Percentiles rank a stretch among this genome's conserved stretches.
Conservation (phyloP, 306 rosid species). For the Fagus crenata region DNA sequence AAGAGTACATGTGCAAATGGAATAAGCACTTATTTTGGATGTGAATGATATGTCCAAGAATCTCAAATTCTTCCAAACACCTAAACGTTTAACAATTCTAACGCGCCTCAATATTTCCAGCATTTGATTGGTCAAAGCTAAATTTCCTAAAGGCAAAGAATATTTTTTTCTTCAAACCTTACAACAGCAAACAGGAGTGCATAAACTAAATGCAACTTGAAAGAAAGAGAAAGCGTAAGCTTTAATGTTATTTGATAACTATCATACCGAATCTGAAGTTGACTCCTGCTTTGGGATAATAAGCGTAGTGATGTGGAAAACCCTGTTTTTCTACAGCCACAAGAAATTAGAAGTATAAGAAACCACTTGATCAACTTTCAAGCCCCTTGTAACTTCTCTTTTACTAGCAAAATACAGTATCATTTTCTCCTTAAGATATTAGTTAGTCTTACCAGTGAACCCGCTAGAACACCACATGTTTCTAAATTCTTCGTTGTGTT, state of each 20-base stretch:
- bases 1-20: not conserved
- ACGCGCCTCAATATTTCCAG: conserved; percentile 20
- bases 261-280: conserved; percentile 92
- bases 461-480: conserved; percentile 97
- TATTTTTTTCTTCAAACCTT: not conserved
- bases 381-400: not conserved
- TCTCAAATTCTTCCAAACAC: conserved; percentile 10
- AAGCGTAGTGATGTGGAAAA: conserved; percentile 86
- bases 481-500: conserved; percentile 85
- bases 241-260: conserved; percentile 14
- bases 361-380: conserved; percentile 30
- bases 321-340: conserved; percentile 87
- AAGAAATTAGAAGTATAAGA: conserved; percentile 33
- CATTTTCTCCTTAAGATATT: conserved; percentile 10
- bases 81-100: not conserved
- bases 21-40: conserved; percentile 8
- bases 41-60: conserved; percentile 18
- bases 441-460: conserved; percentile 73
- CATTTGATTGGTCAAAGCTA: conserved; percentile 3
- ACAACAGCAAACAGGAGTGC: conserved; percentile 13
- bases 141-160: conserved; percentile 4
- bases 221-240: not conserved
- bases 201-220: conserved; percentile 18
- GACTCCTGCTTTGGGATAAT: conserved; percentile 98
- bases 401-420: conserved; percentile 25